Evolutionary conservation across 1,284 basidiomycete genomes (phyloP).

Genomic region (Sporisorium iseilematis-ciliati): DNA sequence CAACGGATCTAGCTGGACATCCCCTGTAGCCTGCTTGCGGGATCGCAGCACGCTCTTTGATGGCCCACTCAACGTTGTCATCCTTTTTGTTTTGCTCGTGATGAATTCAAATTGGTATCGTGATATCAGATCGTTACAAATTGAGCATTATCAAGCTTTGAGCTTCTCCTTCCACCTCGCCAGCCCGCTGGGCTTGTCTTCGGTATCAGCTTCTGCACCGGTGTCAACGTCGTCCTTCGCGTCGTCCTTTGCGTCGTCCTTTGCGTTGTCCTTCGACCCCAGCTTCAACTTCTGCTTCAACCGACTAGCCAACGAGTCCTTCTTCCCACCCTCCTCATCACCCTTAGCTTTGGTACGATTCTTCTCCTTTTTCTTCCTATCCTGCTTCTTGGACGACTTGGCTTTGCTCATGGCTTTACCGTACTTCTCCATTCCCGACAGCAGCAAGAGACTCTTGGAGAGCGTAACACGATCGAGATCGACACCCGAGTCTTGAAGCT

Average conservation of each 20-base stretch:
- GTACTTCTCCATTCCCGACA: conserved; percentile 59
- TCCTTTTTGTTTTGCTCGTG: no score
- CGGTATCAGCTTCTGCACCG: conserved; percentile 20
- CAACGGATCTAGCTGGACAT: no score
- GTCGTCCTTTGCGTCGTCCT: not conserved
- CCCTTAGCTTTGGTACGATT: conserved; percentile 11
- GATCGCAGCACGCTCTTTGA: no score
- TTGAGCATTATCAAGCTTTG: conserved; percentile 2
- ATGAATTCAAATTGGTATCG: no score
- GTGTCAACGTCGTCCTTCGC: not conserved
- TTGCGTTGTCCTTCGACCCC: conserved; percentile 11
- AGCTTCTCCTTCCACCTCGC: conserved; percentile 29
- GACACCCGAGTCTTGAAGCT: conserved; percentile 54
- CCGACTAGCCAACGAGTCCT: conserved; percentile 15
- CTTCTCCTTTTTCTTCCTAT: conserved; percentile 34
- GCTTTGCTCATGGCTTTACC: conserved; percentile 51
- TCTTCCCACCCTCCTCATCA: conserved; percentile 4
- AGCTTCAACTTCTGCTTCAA: conserved; percentile 23
- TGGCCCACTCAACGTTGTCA: no score
- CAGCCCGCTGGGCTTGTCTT: conserved; percentile 22
- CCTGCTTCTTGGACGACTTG: conserved; percentile 36
- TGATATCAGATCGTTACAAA: not conserved
- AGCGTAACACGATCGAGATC: conserved; percentile 56
- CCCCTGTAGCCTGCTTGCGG: no score
- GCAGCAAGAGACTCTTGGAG: conserved; percentile 52